Evolutionary conservation across 106 monocot genomes (phyloP), one percentile per base, ranked within the genome.

Genomic region (Chionographis japonica): DNA sequence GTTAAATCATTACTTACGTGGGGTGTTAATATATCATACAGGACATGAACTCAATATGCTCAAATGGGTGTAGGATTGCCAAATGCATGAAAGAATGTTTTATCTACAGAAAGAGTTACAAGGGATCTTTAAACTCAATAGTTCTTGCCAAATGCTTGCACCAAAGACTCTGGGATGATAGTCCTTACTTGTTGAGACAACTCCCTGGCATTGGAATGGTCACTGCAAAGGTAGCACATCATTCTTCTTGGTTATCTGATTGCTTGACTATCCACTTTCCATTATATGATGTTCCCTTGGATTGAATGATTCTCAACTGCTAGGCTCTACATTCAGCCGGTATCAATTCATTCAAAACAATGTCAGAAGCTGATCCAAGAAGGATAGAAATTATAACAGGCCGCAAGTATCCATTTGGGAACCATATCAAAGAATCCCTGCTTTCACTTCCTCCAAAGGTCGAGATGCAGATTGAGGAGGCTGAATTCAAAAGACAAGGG

Each of bases 71-170:
- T 69, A 75, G 97, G 60, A 85, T 97, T 77, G 81, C 97, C 40
- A 97, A 83, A 85, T 97, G 97, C 79, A 89, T 91, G 86, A 92
- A 87, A 79, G 89, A 97, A 61, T 92, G 77, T 69, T 97, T 97
- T 70, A 81, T 92, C 56, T 87, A 90, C 61, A 84, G 72, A 74
- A 97, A 87, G 69, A 92, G 85, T 71, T 90, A 97, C 49, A 89
- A 69, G 68, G 92, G 88, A 52, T 68, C 92, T 35, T 55, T 90
- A 55, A 97, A 58, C 75, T 80, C 92, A 6, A 77, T 80, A 54
- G 62, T 97, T 74, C 80, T 97, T 66, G 84, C 92, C 12, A 92
- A 92, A 77, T 89, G 84, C 61, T 65, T 97, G 54, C 70, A 85
- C 76, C 97, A 97, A 61, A 86, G 81, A 62, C 78, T 97, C 43